Evolutionary conservation across 176 grass and related monocot species (phyloP), one percentile per base, ranked within the genome.

Genomic region (Aegilops tauschii): DNA sequence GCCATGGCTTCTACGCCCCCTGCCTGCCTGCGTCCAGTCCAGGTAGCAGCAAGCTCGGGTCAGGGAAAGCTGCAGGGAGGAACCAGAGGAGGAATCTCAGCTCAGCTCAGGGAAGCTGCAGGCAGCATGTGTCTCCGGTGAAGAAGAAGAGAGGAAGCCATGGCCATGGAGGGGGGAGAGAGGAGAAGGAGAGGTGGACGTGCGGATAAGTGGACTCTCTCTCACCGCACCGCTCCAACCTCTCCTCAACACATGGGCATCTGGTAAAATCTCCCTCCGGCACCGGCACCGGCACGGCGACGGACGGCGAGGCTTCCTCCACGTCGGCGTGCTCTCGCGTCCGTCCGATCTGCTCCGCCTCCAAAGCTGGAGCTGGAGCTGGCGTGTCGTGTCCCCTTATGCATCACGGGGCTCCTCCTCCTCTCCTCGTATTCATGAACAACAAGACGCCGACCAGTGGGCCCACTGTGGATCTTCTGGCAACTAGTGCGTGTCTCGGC

Each of bases 1-100:
- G 93, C 90, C 93, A 95, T 95, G 80, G 64, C 9, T 37, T 7
- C 23, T 25, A 25, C 23, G 23, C 23, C 23, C 23, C 32, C 32
- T 34, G 31, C 6, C 8, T 39, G 37, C 6, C 39, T 9, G 39
- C 39, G 9, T 44, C 40, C 40, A 44, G 39, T 40, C 39, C 8
- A 40, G 40, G 40, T 44, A 44, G 40, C 40, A 44, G 8, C 2
- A 10, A 45, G 44, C 37, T 40, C 37, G 2, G 37, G 8, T 40
- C 6, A 34, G 32, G 32, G 32, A 34, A 31, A 34, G 32, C 32
- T 34, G 32, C 32, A 3, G 32, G 37, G 9, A 39, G 37, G 6
- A 1, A 39, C 10, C 42, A 11, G 42, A 44, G 42, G 42, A 44
- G 44, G 44, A 45, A 45, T 45, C 11, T 45, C 44, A 13, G 45